phyloP scores from a whole-genome alignment of 2,329 filamentous ascomycete species.

The Grosmannia clavigera region DNA sequence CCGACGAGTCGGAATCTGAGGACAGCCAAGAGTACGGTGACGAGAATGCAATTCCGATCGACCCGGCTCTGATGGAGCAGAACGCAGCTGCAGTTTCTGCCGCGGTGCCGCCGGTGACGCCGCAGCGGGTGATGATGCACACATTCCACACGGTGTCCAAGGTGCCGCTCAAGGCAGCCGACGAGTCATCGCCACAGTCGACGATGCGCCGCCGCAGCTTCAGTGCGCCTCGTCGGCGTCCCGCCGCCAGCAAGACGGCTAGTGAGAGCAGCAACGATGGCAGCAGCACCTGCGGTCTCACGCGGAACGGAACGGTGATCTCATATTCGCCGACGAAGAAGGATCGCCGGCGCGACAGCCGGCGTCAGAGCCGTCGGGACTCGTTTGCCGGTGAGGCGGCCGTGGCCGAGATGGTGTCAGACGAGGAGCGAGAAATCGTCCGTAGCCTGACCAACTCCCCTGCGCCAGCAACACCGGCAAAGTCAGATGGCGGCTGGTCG shows the following conservation, averaged over 20 bases:
- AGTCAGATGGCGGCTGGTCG: constrained; percentile 38
- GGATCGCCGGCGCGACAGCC: constrained; percentile 8
- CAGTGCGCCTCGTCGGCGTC: constrained; percentile 30
- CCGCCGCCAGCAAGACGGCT: not conserved
- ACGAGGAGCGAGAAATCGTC: constrained; percentile 6
- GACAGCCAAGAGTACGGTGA: constrained; percentile 55
- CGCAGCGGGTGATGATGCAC: constrained; percentile 37
- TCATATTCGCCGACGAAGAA: constrained; percentile 41
- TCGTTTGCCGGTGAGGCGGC: constrained; percentile 5
- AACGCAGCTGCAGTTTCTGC: constrained; percentile 10
- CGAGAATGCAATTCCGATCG: constrained; percentile 48
- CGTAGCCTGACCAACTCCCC: not conserved
- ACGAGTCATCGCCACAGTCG: constrained; percentile 38
- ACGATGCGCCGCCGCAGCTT: constrained; percentile 35
- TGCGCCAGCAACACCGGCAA: constrained; percentile 30
- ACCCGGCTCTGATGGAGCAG: constrained; percentile 29
- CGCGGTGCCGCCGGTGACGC: constrained; percentile 38
- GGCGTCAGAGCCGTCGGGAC: constrained; percentile 14
- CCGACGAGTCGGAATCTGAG: constrained; percentile 42
- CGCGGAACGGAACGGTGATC: constrained; percentile 38
- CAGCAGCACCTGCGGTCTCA: constrained; percentile 18
- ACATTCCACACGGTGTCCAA: constrained; percentile 65
- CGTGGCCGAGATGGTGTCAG: constrained; percentile 9
- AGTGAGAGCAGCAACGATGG: not conserved
- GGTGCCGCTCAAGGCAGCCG: constrained; percentile 60